Evolutionary conservation across 2,329 filamentous ascomycete species (phyloP).

Genomic region (Xylariomycetidae sp.): DNA sequence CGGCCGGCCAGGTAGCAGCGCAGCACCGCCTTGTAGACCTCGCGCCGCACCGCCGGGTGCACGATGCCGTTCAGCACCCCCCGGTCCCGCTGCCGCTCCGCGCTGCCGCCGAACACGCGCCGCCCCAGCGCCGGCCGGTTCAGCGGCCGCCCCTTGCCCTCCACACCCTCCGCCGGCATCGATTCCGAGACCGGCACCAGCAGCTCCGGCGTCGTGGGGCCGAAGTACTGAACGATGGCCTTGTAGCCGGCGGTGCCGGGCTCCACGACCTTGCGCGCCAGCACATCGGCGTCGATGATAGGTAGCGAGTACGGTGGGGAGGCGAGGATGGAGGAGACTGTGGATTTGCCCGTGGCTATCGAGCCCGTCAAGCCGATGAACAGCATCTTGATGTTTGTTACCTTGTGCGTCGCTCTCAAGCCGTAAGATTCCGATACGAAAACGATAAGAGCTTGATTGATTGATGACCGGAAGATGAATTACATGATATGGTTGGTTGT

Average conservation of each 20-base stretch:
- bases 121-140: conserved; percentile 81
- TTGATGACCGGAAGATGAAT: not conserved
- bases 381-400: conserved; percentile 57
- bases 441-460: too few relatives aligned
- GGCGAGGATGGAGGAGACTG: conserved; percentile 78
- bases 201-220: conserved; percentile 76
- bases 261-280: conserved; percentile 90
- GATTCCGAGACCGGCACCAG: conserved; percentile 54
- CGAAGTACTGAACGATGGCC: conserved; percentile 77
- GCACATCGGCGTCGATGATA: conserved; percentile 86
- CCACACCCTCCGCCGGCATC: conserved; percentile 48
- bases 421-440: too few relatives aligned
- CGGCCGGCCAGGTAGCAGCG: conserved; percentile 65
- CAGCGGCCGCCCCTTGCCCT: conserved; percentile 64
- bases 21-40: conserved; percentile 73
- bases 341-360: conserved; percentile 97
- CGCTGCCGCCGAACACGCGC: conserved; percentile 76
- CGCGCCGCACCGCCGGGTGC: conserved; percentile 79
- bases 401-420: too few relatives aligned
- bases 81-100: conserved; percentile 65
- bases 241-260: conserved; percentile 81
- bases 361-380: conserved; percentile 94
- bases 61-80: conserved; percentile 81
- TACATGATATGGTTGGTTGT: not conserved
- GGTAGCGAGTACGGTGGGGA: conserved; percentile 78